Conservation (phyloP, 177 flowering plant genomes). For the Vitis hybrid region DNA sequence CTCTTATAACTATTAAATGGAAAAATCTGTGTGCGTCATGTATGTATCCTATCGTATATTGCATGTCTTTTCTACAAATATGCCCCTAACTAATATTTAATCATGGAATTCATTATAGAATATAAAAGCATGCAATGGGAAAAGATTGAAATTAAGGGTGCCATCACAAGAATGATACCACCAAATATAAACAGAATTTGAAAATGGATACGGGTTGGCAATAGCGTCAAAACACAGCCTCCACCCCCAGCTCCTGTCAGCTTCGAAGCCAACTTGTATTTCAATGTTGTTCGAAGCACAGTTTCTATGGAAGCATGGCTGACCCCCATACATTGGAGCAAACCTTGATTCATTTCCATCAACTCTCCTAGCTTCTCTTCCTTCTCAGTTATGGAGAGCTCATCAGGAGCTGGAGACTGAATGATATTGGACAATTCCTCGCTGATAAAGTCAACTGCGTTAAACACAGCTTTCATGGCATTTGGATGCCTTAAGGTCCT, state of each 20-base stretch:
- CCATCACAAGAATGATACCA: neutral
- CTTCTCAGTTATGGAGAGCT: conserved; percentile 58
- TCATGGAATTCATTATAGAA: neutral
- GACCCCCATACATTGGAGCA: conserved; percentile 95
- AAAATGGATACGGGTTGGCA: conserved; percentile 83
- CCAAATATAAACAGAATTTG: neutral
- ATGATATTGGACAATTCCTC: conserved; percentile 65
- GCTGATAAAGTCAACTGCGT: conserved; percentile 89
- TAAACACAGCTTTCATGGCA: conserved; percentile 77
- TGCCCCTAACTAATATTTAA: too few relatives aligned
- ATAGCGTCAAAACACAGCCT: conserved; percentile 91
- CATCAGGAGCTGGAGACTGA: conserved; percentile 62
- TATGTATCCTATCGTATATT: too few relatives aligned
- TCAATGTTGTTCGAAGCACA: conserved; percentile 78
- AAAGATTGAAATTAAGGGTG: neutral
- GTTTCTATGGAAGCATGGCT: conserved; percentile 92
- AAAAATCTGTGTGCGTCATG: too few relatives aligned
- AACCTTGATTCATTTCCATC: conserved; percentile 97
- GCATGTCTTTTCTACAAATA: too few relatives aligned
- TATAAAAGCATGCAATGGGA: neutral
- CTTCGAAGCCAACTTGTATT: conserved; percentile 81
- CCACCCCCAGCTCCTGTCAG: conserved; percentile 99
- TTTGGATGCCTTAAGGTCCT: conserved; percentile 71
- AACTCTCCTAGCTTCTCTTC: conserved; percentile 84
- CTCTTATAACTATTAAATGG: too few relatives aligned